These are phyloP conservation scores for Xylariaceae sp. DNA, from an alignment of 2,329 filamentous ascomycete genomes.

Conservation along the genomic window DNA sequence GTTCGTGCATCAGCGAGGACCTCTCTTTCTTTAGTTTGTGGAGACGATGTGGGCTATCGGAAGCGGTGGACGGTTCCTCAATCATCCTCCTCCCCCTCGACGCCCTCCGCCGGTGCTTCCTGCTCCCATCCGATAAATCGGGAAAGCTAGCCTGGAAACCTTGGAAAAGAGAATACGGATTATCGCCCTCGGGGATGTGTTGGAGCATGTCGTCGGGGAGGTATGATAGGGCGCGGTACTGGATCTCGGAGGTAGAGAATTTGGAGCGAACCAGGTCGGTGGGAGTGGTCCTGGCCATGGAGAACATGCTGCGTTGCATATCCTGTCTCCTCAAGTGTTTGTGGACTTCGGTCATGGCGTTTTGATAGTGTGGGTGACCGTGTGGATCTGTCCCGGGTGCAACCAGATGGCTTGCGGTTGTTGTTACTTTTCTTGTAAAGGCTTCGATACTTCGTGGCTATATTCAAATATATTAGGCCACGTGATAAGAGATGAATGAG, in stretches of 20 bases:
- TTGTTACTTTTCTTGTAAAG: slow-evolving; percentile 92
- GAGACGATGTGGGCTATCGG: slow-evolving; percentile 67
- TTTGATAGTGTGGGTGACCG: slow-evolving; percentile 71
- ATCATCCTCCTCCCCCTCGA: slow-evolving; percentile 79
- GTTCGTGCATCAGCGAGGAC: slow-evolving; percentile 75
- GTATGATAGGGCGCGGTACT: slow-evolving; percentile 86
- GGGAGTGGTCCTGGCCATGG: slow-evolving; percentile 87
- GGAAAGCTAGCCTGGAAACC: slow-evolving; percentile 92
- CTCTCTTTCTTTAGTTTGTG: slow-evolving; percentile 79
- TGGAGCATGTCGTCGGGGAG: slow-evolving; percentile 86
- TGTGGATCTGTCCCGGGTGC: slow-evolving; percentile 61
- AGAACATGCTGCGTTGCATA: slow-evolving; percentile 88
- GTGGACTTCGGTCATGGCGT: slow-evolving; percentile 85
- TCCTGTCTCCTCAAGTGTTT: slow-evolving; percentile 83
- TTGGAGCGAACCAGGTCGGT: slow-evolving; percentile 90
- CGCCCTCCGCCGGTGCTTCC: slow-evolving; percentile 70
- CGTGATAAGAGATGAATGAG: slow-evolving; percentile 8
- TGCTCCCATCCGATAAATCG: slow-evolving; percentile 67
- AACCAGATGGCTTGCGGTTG: slow-evolving; percentile 89
- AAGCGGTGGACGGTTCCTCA: slow-evolving; percentile 56
- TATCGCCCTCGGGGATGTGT: slow-evolving; percentile 86
- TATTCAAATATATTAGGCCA: slow-evolving; percentile 17
- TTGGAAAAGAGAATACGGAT: slow-evolving; percentile 90
- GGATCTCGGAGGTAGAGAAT: slow-evolving; percentile 88
- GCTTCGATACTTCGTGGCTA: slow-evolving; percentile 88